Percentiles rank a stretch among this genome's conserved stretches.
Evolutionary conservation across 306 rosid species (phyloP).

Genomic region (Arachis hypogaea): DNA sequence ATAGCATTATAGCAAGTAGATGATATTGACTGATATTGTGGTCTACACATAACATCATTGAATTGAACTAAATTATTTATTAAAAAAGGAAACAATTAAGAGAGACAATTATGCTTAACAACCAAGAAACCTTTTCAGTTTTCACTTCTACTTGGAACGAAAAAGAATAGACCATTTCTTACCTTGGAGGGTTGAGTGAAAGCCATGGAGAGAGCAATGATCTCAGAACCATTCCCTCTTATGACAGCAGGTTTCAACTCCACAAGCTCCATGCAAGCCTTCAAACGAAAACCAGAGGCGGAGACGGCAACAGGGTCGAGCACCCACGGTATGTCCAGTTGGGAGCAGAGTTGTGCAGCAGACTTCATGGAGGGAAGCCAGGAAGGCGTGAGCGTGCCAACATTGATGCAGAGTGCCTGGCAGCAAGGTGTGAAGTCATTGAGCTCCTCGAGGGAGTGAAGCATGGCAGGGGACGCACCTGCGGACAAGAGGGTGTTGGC

Average conservation of each 20-base stretch:
- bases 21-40: too few relatives aligned
- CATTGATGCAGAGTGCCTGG: conserved; percentile 66
- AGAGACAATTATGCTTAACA: too few relatives aligned
- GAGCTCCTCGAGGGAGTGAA: conserved; percentile 68
- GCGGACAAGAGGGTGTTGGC: conserved; percentile 85
- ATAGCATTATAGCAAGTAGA: too few relatives aligned
- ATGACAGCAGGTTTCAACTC: conserved; percentile 66
- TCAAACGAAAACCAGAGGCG: conserved; percentile 67
- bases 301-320: conserved; percentile 88
- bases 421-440: conserved; percentile 74
- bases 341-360: conserved; percentile 53
- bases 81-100: too few relatives aligned
- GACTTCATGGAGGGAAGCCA: conserved; percentile 75
- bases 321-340: conserved; percentile 69
- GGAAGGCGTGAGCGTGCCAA: conserved; percentile 73
- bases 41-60: too few relatives aligned
- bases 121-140: too few relatives aligned
- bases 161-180: background rate
- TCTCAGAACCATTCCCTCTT: conserved; percentile 82
- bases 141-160: too few relatives aligned
- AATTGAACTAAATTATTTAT: too few relatives aligned
- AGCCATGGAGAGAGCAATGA: conserved; percentile 68
- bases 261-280: conserved; percentile 71
- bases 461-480: conserved; percentile 93
- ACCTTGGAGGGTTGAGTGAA: conserved; percentile 53